Evolutionary conservation across 2,329 filamentous ascomycete genomes (phyloP).

Genomic region (Aspergillus alliaceus): DNA sequence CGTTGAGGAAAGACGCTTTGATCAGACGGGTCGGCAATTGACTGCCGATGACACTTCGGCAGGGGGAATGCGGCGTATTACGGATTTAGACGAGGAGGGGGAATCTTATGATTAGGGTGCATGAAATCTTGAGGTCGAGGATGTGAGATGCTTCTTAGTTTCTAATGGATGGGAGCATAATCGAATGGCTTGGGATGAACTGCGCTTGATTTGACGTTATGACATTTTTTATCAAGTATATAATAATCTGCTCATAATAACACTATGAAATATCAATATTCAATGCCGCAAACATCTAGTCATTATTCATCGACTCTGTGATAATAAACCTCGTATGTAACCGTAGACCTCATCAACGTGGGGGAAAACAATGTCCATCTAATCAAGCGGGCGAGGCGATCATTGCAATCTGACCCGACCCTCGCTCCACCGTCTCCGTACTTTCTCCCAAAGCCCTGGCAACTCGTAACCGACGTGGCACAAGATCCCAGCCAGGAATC

Average conservation of each 20-base stretch:
- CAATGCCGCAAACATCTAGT: too few relatives aligned
- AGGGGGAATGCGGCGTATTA: constrained; percentile 28
- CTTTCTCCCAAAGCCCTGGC: constrained; percentile 28
- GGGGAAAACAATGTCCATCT: too few relatives aligned
- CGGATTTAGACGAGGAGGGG: constrained; percentile 25
- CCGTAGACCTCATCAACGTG: not conserved
- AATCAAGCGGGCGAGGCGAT: not conserved
- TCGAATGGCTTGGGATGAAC: not conserved
- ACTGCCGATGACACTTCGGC: constrained; percentile 13
- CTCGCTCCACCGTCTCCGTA: constrained; percentile 26
- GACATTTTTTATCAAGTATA: not conserved
- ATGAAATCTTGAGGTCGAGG: constrained; percentile 8
- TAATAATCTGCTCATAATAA: too few relatives aligned
- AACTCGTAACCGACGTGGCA: constrained; percentile 69
- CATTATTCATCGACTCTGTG: not conserved
- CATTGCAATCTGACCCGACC: constrained; percentile 29
- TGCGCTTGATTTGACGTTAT: too few relatives aligned
- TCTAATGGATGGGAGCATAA: not conserved
- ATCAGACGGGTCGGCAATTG: constrained; percentile 32
- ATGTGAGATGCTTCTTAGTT: constrained; percentile 10
- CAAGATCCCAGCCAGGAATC: constrained; percentile 77
- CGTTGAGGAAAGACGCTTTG: constrained; percentile 35
- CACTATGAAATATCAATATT: too few relatives aligned
- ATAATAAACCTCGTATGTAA: not conserved
- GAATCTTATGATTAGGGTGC: constrained; percentile 6